Evolutionary conservation across 1,139 yeast genomes (phyloP).

Genomic region (Zygoascus meyerae): DNA sequence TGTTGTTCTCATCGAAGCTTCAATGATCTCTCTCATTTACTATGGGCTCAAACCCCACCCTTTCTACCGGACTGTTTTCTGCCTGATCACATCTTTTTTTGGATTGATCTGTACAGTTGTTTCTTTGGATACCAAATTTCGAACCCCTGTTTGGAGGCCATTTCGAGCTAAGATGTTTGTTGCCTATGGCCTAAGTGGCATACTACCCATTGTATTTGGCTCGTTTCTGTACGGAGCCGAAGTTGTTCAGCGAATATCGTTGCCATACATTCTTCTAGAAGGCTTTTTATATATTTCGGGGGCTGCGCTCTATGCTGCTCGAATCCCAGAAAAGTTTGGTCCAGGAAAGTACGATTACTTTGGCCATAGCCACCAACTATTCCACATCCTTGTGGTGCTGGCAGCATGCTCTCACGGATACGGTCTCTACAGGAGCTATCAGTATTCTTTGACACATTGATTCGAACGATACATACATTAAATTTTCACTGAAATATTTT

Average conservation of each 20-base stretch:
- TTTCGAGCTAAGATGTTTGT: constrained; percentile 75
- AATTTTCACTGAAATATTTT: not conserved
- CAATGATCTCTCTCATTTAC: constrained; percentile 63
- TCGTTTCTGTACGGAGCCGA: constrained; percentile 41
- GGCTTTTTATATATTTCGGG: constrained; percentile 73
- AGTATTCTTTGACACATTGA: too few relatives aligned
- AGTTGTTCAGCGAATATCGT: constrained; percentile 48
- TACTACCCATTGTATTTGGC: constrained; percentile 60
- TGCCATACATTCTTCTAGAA: constrained; percentile 60
- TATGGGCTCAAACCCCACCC: constrained; percentile 45
- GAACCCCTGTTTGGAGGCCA: constrained; percentile 67
- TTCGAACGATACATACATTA: too few relatives aligned
- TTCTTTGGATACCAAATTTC: constrained; percentile 60
- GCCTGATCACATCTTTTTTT: constrained; percentile 45
- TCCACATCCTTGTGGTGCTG: constrained; percentile 72
- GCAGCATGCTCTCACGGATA: constrained; percentile 75
- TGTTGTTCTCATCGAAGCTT: constrained; percentile 65
- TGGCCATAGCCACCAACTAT: constrained; percentile 87
- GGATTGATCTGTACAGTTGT: constrained; percentile 60
- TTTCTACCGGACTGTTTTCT: constrained; percentile 40
- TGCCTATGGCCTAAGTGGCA: constrained; percentile 72
- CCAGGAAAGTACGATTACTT: constrained; percentile 67
- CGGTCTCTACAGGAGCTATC: constrained; percentile 59
- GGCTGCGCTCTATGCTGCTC: constrained; percentile 68
- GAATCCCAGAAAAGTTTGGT: constrained; percentile 67